Conservation (phyloP, 2,329 filamentous ascomycete genomes). For the Tolypocladium ovalisporum region DNA sequence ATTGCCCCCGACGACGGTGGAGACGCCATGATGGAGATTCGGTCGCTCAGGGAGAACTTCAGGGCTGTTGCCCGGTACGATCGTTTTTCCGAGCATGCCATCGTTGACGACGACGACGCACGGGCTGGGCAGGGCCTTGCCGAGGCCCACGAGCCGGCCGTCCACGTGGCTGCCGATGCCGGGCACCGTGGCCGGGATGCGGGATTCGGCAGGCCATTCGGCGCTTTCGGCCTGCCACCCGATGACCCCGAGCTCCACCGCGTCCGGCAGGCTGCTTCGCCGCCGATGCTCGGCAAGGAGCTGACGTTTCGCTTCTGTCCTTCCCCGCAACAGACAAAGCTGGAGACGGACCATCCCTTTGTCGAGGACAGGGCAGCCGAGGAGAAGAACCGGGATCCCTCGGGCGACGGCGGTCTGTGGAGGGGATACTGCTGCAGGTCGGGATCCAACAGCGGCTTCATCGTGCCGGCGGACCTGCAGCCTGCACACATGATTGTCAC, state of each 20-base stretch:
- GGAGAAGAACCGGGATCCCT: constrained; percentile 41
- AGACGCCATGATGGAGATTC: constrained; percentile 14
- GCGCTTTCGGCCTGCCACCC: constrained; percentile 23
- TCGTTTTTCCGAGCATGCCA: constrained; percentile 10
- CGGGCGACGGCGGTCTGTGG: constrained; percentile 61
- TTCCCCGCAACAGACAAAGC: constrained; percentile 74
- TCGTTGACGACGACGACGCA: constrained; percentile 6
- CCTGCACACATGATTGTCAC: constrained; percentile 40
- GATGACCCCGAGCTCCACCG: constrained; percentile 30
- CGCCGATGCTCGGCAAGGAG: constrained; percentile 81
- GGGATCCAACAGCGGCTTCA: constrained; percentile 21
- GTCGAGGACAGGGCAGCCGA: constrained; percentile 32
- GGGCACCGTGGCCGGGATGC: background rate
- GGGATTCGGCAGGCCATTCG: constrained; percentile 32
- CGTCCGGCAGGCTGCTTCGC: constrained; percentile 46
- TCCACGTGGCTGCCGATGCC: background rate
- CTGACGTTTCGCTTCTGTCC: constrained; percentile 70
- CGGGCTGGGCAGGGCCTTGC: background rate
- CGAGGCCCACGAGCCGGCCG: background rate
- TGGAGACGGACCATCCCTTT: constrained; percentile 65
- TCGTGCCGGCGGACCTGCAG: constrained; percentile 32
- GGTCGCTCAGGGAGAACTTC: constrained; percentile 10
- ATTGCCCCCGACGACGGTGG: constrained; percentile 13
- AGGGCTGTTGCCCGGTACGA: constrained; percentile 13
- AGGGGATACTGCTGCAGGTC: constrained; percentile 54